These are phyloP conservation scores for Aspergillus novofumigatus DNA, from an alignment of 2,329 filamentous ascomycete genomes.

Conservation along the genomic window DNA sequence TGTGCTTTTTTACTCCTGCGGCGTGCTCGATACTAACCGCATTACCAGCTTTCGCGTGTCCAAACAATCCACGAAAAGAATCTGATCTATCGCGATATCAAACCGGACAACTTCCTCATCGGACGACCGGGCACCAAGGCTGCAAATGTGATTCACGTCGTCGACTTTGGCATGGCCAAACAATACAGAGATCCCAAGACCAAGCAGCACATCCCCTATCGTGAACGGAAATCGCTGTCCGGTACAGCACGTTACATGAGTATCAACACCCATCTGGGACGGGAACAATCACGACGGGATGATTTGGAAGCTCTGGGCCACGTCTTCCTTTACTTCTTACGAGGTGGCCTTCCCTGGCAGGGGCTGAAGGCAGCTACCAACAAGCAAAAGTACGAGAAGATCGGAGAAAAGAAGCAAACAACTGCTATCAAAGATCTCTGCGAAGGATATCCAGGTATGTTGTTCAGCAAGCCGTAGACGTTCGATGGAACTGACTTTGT, in stretches of 20 bases:
- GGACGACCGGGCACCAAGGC: conserved; percentile 86
- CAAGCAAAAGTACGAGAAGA: conserved; percentile 99
- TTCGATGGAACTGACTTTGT: not conserved
- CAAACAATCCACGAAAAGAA: conserved; percentile 98
- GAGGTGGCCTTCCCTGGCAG: conserved; percentile 64
- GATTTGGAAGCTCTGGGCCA: conserved; percentile 81
- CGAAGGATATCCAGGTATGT: conserved; percentile 76
- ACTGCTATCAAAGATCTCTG: conserved; percentile 95
- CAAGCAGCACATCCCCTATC: conserved; percentile 97
- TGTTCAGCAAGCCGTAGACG: not conserved
- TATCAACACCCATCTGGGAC: conserved; percentile 96
- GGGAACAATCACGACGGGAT: conserved; percentile 92
- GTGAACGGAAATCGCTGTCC: conserved; percentile 93
- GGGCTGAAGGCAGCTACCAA: conserved; percentile 66
- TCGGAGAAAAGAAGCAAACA: conserved; percentile 99
- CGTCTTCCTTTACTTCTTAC: conserved; percentile 67
- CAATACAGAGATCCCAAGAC: conserved; percentile 98
- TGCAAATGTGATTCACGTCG: conserved; percentile 97
- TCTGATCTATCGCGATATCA: conserved; percentile 97
- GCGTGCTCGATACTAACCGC: conserved; percentile 21
- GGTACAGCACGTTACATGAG: conserved; percentile 98
- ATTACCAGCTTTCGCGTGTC: conserved; percentile 72
- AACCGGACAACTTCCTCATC: conserved; percentile 98
- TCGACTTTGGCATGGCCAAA: conserved; percentile 99
- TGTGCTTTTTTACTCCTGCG: conserved; percentile 9